Evolutionary conservation across 495 filamentous ascomycete species (phyloP), one percentile per base, ranked within the genome.

Genomic region (Podospora sp.): DNA sequence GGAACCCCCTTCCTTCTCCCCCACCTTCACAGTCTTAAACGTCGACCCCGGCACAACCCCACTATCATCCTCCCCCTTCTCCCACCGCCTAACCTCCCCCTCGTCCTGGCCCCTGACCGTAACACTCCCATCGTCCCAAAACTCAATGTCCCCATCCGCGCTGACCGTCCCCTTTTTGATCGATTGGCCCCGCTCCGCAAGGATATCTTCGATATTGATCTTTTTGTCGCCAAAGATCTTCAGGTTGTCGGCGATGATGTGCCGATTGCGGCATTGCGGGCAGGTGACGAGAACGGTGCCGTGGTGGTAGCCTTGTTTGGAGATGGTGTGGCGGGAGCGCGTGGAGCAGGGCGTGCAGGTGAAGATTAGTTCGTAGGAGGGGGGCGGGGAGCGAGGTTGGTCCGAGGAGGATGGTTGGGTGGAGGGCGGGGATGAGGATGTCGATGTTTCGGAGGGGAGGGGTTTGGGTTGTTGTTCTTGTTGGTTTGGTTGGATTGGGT

Each of bases 231-330:
- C 86, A 71, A 94, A 94, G 29, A 93, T 89, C 77, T 83, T 84
- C 51, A 98, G 79, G 79, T 99, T 91, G 79, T 99, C 95, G 73
- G 86, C 89, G 71, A 99, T 97, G 63, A 98, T 80, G 81, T 99
- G 95, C 22, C 92, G 84, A 71, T 90, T 91, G 71, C 88, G 84
- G 77, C 95, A 99, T 0, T 78, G 77, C 0, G 94, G 93, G 73
- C 95, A 99, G 35, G 87, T 87, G 56, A 99, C 92, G 52, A 98
- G 80, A 16, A 96, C 90, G 0, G 91, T 91, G 25, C 95, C 95
- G 25, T 88, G 79, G 76, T 97, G 93, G 75, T 97, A 99, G 16
- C 91, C 95, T 68, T 97, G 95, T 78, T 97, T 97, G 24, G 90
- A 90, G 65, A 99, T 81, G 11, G 77, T 82, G 75, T 98, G 95